Evolutionary conservation across 2,329 filamentous ascomycete genomes (phyloP).

Genomic region (Sclerotinia sclerotiorum): DNA sequence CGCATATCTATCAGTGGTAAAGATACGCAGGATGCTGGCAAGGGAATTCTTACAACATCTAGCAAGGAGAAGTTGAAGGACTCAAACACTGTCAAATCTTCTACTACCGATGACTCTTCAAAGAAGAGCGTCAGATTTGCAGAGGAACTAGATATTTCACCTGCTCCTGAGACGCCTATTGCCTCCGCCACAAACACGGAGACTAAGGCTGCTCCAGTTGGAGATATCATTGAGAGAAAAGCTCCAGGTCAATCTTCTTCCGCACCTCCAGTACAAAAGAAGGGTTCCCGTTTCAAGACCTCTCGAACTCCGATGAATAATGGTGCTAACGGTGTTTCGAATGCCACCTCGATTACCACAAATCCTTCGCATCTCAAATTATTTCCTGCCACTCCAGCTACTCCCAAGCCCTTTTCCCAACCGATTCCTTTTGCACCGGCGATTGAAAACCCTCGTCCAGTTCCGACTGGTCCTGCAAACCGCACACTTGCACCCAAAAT

Average conservation of each 20-base stretch:
- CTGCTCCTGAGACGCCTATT: conserved; percentile 40
- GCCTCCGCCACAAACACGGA: conserved; percentile 25
- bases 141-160: conserved; percentile 68
- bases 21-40: conserved; percentile 3
- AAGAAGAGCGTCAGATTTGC: conserved; percentile 83
- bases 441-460: conserved; percentile 28
- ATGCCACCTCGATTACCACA: conserved; percentile 14
- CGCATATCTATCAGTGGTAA: conserved; percentile 51
- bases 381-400: conserved; percentile 32
- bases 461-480: conserved; percentile 43
- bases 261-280: conserved; percentile 37
- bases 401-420: conserved; percentile 34
- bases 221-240: conserved; percentile 47
- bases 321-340: conserved; percentile 27
- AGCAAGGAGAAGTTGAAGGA: conserved; percentile 11
- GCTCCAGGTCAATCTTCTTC: conserved; percentile 30
- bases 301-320: conserved; percentile 36
- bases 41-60: conserved; percentile 7
- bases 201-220: conserved; percentile 43
- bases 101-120: conserved; percentile 8
- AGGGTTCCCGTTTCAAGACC: conserved; percentile 47
- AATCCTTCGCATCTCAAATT: conserved; percentile 27
- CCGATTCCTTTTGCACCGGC: conserved; percentile 34
- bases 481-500: conserved; percentile 59
- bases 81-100: background rate